Base-by-base conservation (phyloP, 176 grass and related monocot genomes). In the Areca catechu region DNA sequence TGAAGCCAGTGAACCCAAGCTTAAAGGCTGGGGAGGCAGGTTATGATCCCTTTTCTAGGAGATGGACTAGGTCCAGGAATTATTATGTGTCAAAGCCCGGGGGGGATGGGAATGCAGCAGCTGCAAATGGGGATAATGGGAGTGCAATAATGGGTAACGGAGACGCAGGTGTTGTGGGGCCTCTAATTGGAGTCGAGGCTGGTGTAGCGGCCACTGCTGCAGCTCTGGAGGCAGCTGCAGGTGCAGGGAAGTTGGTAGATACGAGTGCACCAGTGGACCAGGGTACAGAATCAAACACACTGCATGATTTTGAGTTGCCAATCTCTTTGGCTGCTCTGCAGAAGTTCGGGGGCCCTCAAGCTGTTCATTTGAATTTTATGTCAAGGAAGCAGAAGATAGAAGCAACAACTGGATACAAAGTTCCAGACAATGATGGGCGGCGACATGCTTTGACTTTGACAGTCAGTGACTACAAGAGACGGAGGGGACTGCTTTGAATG, bases 41-140 rank as follows among this genome's bases (percentile, higher is more conserved):
- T 55, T 97, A 97, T 67, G 87, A 97, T 58, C 93, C 93, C 50
- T 97, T 92, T 48, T 97, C 93, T 22, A 83, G 93, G 81, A 84
- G 93, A 66, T 97, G 93, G 93, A 97, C 86, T 68, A 84, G 87
- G 21, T 97, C 93, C 3, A 85, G 48, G 49, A 97, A 97, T 67
- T 97, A 92, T 80, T 97, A 88, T 51, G 69, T 80, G 12, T 75
- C 71, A 17, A 97, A 88, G 61, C 78, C 71, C n/a, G 74, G 50
- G 24, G 86, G 47, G 49, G 76, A 79, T 34, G 65, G 27, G 0
- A 84, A 56, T 53, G 65, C 57, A 66, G 77, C 77, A 71, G 70
- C 65, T 2, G 27, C 72, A 19, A 73, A 77, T 23, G 81, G 12
- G 15, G 55, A 86, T 4, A 9, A 12, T 22, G 63, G 2, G 6